Percentiles rank a stretch among this genome's conserved stretches.
Evolutionary conservation across 179 eudicot species (phyloP).

Genomic region (Camellia oleifera): DNA sequence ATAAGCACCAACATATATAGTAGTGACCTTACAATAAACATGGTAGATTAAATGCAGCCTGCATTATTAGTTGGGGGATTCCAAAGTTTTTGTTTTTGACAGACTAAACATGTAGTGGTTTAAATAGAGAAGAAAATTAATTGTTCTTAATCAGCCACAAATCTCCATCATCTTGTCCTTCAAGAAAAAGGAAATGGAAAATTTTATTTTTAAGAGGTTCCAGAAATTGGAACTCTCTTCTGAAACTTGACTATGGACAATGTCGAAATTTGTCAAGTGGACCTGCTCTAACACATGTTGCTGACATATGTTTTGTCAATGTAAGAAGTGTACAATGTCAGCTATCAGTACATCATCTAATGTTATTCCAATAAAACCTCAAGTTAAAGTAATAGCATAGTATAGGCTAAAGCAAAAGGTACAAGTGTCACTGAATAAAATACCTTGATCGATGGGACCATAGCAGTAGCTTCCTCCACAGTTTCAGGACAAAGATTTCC

Average conservation of each 20-base stretch:
- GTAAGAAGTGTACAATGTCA: background rate
- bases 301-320: too few relatives aligned
- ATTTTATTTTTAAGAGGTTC: background rate
- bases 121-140: background rate
- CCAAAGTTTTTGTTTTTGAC: background rate
- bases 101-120: too few relatives aligned
- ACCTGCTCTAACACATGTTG: background rate
- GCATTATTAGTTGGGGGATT: background rate
- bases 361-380: background rate
- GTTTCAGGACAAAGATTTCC: slow-evolving; percentile 97
- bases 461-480: slow-evolving; percentile 87
- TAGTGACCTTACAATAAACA: background rate
- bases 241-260: background rate
- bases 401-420: background rate
- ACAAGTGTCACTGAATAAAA: background rate
- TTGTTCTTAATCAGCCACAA: background rate
- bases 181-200: background rate
- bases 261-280: background rate
- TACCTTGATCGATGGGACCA: slow-evolving; percentile 86
- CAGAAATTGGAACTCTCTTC: background rate
- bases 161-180: background rate
- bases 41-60: background rate
- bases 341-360: background rate
- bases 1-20: background rate
- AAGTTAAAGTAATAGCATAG: background rate